A percentile compares a stretch with the other conserved stretches of the same genome.
These are phyloP conservation scores for Truncatella angustata DNA, from an alignment of 2,329 filamentous ascomycete genomes.

Conservation along the genomic window DNA sequence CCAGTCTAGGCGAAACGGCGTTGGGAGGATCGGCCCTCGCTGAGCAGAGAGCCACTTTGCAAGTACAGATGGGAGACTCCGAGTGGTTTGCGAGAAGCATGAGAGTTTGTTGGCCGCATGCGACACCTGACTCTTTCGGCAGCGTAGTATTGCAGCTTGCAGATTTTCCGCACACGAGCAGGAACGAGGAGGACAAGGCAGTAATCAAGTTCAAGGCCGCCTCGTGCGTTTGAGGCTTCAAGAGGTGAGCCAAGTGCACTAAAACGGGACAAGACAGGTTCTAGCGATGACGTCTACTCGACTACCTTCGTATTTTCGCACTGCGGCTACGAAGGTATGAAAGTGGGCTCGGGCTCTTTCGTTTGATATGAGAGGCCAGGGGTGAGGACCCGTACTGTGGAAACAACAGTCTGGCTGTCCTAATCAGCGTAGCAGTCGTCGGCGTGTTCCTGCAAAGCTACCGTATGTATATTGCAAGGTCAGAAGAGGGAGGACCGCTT, in stretches of 20 bases:
- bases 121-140: neutral
- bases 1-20: slow-evolving; percentile 1
- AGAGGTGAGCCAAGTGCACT: neutral
- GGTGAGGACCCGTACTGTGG: neutral
- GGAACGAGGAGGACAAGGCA: neutral
- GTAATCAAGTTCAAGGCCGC: no score
- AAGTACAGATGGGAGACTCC: neutral
- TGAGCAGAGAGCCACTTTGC: neutral
- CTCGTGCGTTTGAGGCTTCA: no score
- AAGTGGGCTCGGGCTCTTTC: neutral
- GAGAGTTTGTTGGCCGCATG: slow-evolving; percentile 1
- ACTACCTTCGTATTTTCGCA: slow-evolving; percentile 5
- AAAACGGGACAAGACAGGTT: neutral
- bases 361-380: slow-evolving; percentile 6
- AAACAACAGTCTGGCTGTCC: slow-evolving; percentile 2
- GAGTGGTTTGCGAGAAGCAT: neutral
- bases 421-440: neutral
- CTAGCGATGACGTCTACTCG: slow-evolving; percentile 6
- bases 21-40: neutral
- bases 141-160: neutral
- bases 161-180: no score
- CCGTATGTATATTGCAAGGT: no score
- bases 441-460: neutral
- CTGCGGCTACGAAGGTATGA: neutral
- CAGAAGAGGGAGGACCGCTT: neutral